Conservation (phyloP, 2,329 filamentous ascomycete genomes). For the Penicillium digitatum region DNA sequence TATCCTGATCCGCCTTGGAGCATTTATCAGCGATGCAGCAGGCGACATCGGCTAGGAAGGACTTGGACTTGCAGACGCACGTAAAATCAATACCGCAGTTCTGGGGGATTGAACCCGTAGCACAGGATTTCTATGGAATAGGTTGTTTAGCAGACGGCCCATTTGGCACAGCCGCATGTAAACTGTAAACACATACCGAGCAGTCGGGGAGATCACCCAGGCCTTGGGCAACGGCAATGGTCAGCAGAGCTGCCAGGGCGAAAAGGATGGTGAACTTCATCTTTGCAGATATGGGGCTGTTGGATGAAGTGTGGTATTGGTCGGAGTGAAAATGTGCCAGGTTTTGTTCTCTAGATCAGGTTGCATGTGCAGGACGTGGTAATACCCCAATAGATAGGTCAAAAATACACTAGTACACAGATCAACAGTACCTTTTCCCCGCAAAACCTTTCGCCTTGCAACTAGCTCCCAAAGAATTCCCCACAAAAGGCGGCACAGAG, state of each 20-base stretch:
- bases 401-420: not conserved
- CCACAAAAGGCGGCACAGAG: not conserved
- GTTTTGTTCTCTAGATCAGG: not conserved
- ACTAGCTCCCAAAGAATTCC: not conserved
- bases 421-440: not conserved
- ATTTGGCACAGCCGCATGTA: not conserved
- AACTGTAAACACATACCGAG: constrained; percentile 49
- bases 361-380: not conserved
- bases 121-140: constrained; percentile 35
- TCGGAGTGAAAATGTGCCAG: not conserved
- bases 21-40: constrained; percentile 51
- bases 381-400: not conserved
- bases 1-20: constrained; percentile 39
- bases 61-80: constrained; percentile 48
- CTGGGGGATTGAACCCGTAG: constrained; percentile 40
- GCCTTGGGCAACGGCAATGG: constrained; percentile 46
- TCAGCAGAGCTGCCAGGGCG: constrained; percentile 53
- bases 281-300: constrained; percentile 9
- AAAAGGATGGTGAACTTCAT: constrained; percentile 53
- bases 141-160: constrained; percentile 3
- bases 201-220: constrained; percentile 49
- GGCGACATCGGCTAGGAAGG: constrained; percentile 48
- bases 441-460: not conserved
- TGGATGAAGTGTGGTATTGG: not conserved
- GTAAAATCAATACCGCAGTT: constrained; percentile 42